Percentiles rank a stretch among this genome's conserved stretches.
phyloP scores from a whole-genome alignment of 2,329 filamentous ascomycete genomes.

The Cercospora nicotianae region DNA sequence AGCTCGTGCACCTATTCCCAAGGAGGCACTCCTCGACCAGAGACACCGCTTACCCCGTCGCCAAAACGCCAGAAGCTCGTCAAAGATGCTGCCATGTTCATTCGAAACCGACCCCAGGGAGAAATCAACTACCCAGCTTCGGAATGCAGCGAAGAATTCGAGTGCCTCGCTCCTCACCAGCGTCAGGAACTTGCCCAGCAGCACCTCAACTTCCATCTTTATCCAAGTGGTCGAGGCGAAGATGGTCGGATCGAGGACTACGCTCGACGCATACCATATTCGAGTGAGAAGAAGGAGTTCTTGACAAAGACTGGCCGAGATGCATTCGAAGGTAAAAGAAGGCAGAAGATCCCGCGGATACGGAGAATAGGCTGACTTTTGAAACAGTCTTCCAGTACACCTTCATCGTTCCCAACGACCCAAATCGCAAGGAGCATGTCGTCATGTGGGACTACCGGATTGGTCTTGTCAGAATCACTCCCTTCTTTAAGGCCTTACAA shows the following conservation, averaged over 20 bases:
- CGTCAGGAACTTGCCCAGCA: constrained; percentile 54
- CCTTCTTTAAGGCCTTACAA: constrained; percentile 87
- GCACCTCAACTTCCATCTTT: constrained; percentile 65
- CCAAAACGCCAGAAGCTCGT: constrained; percentile 56
- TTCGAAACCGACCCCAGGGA: constrained; percentile 63
- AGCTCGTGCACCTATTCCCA: constrained; percentile 27
- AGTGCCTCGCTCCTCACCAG: constrained; percentile 28
- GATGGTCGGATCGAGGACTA: constrained; percentile 49
- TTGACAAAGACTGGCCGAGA: constrained; percentile 82
- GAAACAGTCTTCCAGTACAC: constrained; percentile 75
- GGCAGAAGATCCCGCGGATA: background rate
- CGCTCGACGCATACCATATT: constrained; percentile 77
- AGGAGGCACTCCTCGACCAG: constrained; percentile 27
- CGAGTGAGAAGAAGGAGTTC: constrained; percentile 90
- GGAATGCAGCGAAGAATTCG: constrained; percentile 56
- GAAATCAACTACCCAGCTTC: constrained; percentile 72
- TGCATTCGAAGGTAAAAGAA: constrained; percentile 74
- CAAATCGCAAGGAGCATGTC: constrained; percentile 48
- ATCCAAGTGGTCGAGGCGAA: constrained; percentile 57
- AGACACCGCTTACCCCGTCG: constrained; percentile 27
- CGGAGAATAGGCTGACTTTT: constrained; percentile 4
- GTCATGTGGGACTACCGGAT: constrained; percentile 98
- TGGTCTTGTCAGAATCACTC: constrained; percentile 88
- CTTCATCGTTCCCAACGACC: constrained; percentile 69
- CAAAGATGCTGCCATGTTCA: constrained; percentile 65